These are phyloP conservation scores for Dalbergia oliveri DNA, from an alignment of 306 rosid species.

Conservation along the genomic window DNA sequence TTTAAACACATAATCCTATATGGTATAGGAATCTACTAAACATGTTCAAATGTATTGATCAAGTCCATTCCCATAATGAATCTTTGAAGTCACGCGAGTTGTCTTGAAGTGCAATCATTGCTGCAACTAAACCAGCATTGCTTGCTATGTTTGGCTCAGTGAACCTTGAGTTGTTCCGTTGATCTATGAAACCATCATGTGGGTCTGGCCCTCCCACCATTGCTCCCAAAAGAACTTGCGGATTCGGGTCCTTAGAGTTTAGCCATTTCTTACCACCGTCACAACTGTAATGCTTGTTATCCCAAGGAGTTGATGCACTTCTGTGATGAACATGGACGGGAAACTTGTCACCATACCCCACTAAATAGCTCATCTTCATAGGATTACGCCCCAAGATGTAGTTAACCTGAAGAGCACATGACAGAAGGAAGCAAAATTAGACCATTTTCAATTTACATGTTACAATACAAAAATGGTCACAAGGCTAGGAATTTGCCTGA, in stretches of 20 bases:
- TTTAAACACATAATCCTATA: slow-evolving; percentile 4
- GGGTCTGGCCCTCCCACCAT: slow-evolving; percentile 81
- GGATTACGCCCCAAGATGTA: slow-evolving; percentile 88
- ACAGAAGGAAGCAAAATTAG: slow-evolving; percentile 21
- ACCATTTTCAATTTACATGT: slow-evolving; percentile 5
- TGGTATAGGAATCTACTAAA: slow-evolving; percentile 14
- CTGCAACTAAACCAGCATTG: slow-evolving; percentile 91
- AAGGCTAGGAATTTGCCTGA: slow-evolving; percentile 61
- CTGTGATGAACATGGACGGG: slow-evolving; percentile 83
- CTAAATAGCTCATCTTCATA: slow-evolving; percentile 79
- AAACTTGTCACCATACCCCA: slow-evolving; percentile 70
- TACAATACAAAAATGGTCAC: not conserved
- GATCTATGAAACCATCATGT: slow-evolving; percentile 66
- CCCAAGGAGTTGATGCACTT: slow-evolving; percentile 84
- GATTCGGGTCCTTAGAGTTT: slow-evolving; percentile 64
- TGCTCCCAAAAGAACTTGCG: slow-evolving; percentile 76
- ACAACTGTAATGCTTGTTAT: slow-evolving; percentile 55
- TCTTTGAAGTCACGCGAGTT: slow-evolving; percentile 43
- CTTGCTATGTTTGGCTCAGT: slow-evolving; percentile 80
- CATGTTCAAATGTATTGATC: slow-evolving; percentile 54
- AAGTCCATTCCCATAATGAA: slow-evolving; percentile 65
- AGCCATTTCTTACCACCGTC: slow-evolving; percentile 67
- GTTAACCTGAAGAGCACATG: slow-evolving; percentile 56
- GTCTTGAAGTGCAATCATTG: slow-evolving; percentile 75
- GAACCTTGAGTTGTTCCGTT: slow-evolving; percentile 66